These are phyloP conservation scores for Ophiostoma fasciatum DNA, from an alignment of 2,329 filamentous ascomycete species.

Conservation along the genomic window DNA sequence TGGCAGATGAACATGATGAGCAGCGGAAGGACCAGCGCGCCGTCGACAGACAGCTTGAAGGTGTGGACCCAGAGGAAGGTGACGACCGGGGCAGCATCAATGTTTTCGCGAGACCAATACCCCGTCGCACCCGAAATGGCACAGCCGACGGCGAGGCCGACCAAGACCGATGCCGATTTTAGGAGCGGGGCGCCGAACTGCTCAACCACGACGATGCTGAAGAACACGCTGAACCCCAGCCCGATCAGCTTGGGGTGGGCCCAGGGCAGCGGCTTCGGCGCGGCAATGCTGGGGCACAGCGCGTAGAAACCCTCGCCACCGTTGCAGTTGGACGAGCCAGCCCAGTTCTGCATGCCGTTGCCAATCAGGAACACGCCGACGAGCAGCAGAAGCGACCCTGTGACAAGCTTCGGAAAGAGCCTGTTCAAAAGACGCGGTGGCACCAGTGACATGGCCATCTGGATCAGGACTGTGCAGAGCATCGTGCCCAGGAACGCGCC, in stretches of 20 bases:
- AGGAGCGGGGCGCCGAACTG: slow-evolving; percentile 69
- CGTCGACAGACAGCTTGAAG: slow-evolving; percentile 56
- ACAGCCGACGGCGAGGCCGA: slow-evolving; percentile 55
- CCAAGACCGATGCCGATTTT: slow-evolving; percentile 62
- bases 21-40: slow-evolving; percentile 56
- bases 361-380: slow-evolving; percentile 51
- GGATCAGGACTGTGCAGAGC: slow-evolving; percentile 34
- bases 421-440: slow-evolving; percentile 42
- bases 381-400: slow-evolving; percentile 50
- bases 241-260: slow-evolving; percentile 39
- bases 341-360: slow-evolving; percentile 52
- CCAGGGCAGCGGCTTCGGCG: slow-evolving; percentile 45
- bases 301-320: slow-evolving; percentile 31
- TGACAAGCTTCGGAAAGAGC: slow-evolving; percentile 54
- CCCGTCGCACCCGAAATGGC: slow-evolving; percentile 62
- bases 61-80: slow-evolving; percentile 71
- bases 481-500: slow-evolving; percentile 46
- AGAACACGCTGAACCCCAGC: slow-evolving; percentile 65
- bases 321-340: slow-evolving; percentile 39
- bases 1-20: slow-evolving; percentile 61
- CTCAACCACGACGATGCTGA: slow-evolving; percentile 66
- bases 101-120: slow-evolving; percentile 56
- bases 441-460: slow-evolving; percentile 50
- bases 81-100: slow-evolving; percentile 52
- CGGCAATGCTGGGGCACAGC: slow-evolving; percentile 41